These are phyloP conservation scores for Cladophialophora chaetospira DNA, from an alignment of 2,329 filamentous ascomycete genomes.

Conservation along the genomic window DNA sequence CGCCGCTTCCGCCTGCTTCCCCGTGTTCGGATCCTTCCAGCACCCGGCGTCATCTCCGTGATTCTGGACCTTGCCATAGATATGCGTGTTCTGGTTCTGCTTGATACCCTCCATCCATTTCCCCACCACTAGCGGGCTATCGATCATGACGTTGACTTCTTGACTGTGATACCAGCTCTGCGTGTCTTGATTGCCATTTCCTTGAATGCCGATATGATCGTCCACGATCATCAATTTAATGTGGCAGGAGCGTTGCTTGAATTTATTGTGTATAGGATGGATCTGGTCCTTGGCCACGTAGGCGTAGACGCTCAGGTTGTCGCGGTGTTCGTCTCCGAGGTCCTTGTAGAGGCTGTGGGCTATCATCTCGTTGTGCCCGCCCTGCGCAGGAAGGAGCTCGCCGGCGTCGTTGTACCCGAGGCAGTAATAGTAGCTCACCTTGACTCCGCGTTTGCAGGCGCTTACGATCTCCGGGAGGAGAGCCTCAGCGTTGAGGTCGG, in stretches of 20 bases:
- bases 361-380: slow-evolving; percentile 74
- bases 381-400: slow-evolving; percentile 73
- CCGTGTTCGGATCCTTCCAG: slow-evolving; percentile 59
- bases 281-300: slow-evolving; percentile 76
- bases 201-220: slow-evolving; percentile 67
- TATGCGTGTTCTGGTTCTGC: slow-evolving; percentile 67
- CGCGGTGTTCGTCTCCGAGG: slow-evolving; percentile 52
- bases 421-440: slow-evolving; percentile 71
- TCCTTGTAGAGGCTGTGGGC: slow-evolving; percentile 63
- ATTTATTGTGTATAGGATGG: slow-evolving; percentile 65
- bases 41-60: slow-evolving; percentile 57
- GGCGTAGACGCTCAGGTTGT: slow-evolving; percentile 63
- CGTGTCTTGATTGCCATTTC: slow-evolving; percentile 76
- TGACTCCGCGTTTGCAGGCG: slow-evolving; percentile 67
- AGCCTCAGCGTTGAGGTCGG: slow-evolving; percentile 72
- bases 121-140: slow-evolving; percentile 62
- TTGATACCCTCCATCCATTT: slow-evolving; percentile 64
- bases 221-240: slow-evolving; percentile 78
- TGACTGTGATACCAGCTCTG: slow-evolving; percentile 78
- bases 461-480: slow-evolving; percentile 64
- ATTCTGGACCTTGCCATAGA: slow-evolving; percentile 55
- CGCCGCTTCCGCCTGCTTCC: slow-evolving; percentile 51
- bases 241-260: slow-evolving; percentile 70
- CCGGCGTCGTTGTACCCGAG: slow-evolving; percentile 79
- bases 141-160: slow-evolving; percentile 75